Evolutionary conservation across 2,329 filamentous ascomycete genomes (phyloP), one percentile per base, ranked within the genome.

Genomic region (Orbilia ellipsospora): DNA sequence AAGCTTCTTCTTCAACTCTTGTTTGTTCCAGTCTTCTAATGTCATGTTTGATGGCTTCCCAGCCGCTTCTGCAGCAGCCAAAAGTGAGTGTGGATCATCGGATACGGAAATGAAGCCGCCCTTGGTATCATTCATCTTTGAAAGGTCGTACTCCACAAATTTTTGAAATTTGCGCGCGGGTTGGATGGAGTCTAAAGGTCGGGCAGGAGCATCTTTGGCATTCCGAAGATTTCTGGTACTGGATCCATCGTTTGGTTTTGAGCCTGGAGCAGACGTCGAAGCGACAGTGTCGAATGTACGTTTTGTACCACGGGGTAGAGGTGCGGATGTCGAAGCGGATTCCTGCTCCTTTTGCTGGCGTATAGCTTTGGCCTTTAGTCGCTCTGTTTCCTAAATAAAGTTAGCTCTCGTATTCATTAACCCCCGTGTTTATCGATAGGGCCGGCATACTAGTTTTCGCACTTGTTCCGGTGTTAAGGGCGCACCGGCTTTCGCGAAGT

Each of bases 61-160:
- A 63, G 90, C 87, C 7, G 87, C 83, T 62, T 86, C 82, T 78
- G 84, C 83, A 7, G 82, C 84, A 5, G 84, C 85, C 79, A 90
- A 88, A 80, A 94, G 85, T 7, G 90, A 92, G 78, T 90, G 89
- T 0, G 95, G 95, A 82, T 99, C 95, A 81, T 99, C 95, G 77
- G 94, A 92, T 0, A 88, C 87, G n/a, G 90, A 92, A 78, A 99
- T 83, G 82, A 99, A 99, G 0, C 95, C 95, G 77, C 95, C 95
- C 81, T 97, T 97, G 0, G 94, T 98, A 82, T 99, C 95, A 5
- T 91, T 96, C 93, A 99, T 98, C 83, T 94, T 91, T 81, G 92
- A 94, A 83, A 99, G 95, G 82, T 99, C 95, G 84, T 97, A 98
- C 81, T 99, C 95, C 80, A 99, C 94, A 81, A 91, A 98, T 82